Base-by-base conservation (phyloP, 257 asterid genomes). In the Capsicum baccatum region DNA sequence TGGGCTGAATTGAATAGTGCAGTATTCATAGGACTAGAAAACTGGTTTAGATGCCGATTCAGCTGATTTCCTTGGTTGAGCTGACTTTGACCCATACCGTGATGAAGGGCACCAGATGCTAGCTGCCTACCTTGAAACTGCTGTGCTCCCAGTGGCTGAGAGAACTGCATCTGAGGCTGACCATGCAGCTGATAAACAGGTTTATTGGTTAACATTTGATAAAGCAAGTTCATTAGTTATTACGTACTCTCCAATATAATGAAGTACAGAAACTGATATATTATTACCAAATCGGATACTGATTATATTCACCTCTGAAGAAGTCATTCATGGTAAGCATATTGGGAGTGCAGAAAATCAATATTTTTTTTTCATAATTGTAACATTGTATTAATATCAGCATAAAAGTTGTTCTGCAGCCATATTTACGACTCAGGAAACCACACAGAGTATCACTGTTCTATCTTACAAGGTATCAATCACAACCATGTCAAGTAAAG, bases 1-100 rank as follows among this genome's bases (percentile, higher is more conserved):
- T 96, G 99, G 82, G 95, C 96, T 68, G 99, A 94, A 92, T 90
- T 96, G 88, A 92, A 96, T 79, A 96, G 87, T 67, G 98, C 98
- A 87, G 88, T 94, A 86, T 94, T 96, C 42, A 97, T 96, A 14
- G 97, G 90, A 84, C 96, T 92, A 58, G 99, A 88, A 86, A 91
- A 96, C 88, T 96, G 99, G 88, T 92, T 96, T 76, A 92, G 58
- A 79, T 94, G 97, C 62, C 98, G 98, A 87, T 91, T 94, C 89
- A 96, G 86, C 89, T 94, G 99, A 89, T 92, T 96, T 90, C 98
- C 99, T 86, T 92, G 98, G 91, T 84, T 93, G 83, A 93, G 90
- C 86, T 92, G 98, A 93, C 87, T 91, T 83, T 91, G 95, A 76
- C 91, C 90, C 91, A 94, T 89, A 83, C 89, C 90, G 57, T 89